Conservation (phyloP, 306 rosid species). For the Fragaria ananassa region DNA sequence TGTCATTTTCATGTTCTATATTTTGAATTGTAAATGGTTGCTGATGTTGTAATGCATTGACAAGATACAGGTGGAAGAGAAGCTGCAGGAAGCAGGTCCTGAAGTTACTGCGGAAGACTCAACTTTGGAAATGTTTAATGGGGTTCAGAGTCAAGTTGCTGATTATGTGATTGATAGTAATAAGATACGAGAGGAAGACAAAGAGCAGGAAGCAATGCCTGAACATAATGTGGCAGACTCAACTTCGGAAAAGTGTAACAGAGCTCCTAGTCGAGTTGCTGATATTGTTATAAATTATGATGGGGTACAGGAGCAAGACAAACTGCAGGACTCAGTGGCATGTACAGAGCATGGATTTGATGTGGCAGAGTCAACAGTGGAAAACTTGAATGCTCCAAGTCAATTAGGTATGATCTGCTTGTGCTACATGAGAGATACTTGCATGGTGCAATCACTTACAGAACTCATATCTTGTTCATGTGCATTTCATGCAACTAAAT, state of each 20-base stretch:
- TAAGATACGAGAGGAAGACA: conserved; percentile 44
- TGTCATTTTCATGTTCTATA: conserved; percentile 1
- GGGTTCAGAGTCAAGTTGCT: conserved; percentile 19
- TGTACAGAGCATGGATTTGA: conserved; percentile 11
- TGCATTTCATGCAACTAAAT: conserved; percentile 4
- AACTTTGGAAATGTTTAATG: conserved; percentile 13
- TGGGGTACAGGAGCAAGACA: conserved; percentile 45
- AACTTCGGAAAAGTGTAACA: conserved; percentile 13
- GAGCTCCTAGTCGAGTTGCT: conserved; percentile 15
- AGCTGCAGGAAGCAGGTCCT: conserved; percentile 23
- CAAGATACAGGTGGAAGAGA: conserved; percentile 46
- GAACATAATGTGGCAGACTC: conserved; percentile 29
- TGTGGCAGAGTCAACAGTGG: conserved; percentile 27
- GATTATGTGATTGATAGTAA: conserved; percentile 23
- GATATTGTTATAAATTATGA: conserved; percentile 20
- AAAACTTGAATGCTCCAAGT: conserved; percentile 10
- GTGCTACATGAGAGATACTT: conserved; percentile 13
- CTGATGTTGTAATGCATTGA: conserved; percentile 25
- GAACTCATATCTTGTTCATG: not conserved
- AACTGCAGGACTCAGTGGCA: conserved; percentile 23
- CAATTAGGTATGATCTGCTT: conserved; percentile 46
- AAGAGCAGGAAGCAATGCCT: conserved; percentile 26
- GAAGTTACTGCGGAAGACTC: conserved; percentile 27
- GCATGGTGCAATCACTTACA: not conserved
- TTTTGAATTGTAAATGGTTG: conserved; percentile 19